Conservation (phyloP, 345 rosid species). For the Jatropha curcas region DNA sequence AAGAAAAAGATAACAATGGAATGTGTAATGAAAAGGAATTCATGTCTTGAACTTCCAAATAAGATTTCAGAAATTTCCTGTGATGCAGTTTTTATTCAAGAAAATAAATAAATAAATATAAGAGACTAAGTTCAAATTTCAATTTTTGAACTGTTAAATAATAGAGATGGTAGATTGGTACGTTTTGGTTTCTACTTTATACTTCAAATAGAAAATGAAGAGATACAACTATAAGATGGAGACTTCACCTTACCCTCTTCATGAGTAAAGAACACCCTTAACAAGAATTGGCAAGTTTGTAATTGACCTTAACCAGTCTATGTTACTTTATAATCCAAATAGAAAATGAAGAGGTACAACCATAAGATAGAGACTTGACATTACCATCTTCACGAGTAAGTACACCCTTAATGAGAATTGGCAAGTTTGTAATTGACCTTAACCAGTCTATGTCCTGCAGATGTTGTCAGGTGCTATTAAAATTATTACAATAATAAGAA, state of each 20-base stretch:
- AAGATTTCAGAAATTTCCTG: not conserved
- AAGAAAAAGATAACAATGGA: not conserved
- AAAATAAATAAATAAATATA: not conserved
- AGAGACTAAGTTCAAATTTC: not conserved
- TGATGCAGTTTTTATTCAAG: not conserved
- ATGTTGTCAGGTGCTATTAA: constrained; percentile 1
- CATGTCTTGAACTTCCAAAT: not conserved
- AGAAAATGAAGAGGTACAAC: not conserved
- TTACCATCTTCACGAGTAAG: constrained; percentile 87
- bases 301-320: constrained; percentile 70
- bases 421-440: constrained; percentile 74
- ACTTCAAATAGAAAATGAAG: not conserved
- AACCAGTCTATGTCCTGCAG: constrained; percentile 79
- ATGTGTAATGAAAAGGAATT: not conserved
- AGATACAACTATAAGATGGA: constrained; percentile 9
- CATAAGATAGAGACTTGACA: constrained; percentile 21
- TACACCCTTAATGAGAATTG: constrained; percentile 69
- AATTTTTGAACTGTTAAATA: not conserved
- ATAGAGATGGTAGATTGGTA: not conserved
- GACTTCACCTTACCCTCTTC: constrained; percentile 69
- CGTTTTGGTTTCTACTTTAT: not conserved
- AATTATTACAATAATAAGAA: not conserved
- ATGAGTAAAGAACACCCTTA: constrained; percentile 72
- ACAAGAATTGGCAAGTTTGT: constrained; percentile 71
- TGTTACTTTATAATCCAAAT: not conserved